Conservation (phyloP, 2,329 filamentous ascomycete species). For the Penicillium rolfsii region DNA sequence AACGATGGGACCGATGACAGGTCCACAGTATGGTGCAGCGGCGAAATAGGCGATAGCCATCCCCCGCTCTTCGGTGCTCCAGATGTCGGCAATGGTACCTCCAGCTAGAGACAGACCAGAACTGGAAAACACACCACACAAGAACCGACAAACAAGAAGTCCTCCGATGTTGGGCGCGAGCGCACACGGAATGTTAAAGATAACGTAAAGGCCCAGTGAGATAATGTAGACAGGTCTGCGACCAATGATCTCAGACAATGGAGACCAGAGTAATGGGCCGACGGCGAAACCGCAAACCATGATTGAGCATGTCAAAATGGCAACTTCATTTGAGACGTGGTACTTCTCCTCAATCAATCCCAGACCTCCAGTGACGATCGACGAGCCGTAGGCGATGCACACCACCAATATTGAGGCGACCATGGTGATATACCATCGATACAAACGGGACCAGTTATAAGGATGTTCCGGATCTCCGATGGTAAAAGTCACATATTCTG, state of each 20-base stretch:
- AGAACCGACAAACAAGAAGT: slow-evolving; percentile 34
- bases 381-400: slow-evolving; percentile 68
- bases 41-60: slow-evolving; percentile 81
- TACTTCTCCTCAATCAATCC: slow-evolving; percentile 65
- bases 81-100: slow-evolving; percentile 61
- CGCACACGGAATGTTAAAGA: slow-evolving; percentile 44
- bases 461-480: slow-evolving; percentile 72
- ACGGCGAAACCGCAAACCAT: slow-evolving; percentile 79
- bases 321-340: slow-evolving; percentile 70
- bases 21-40: slow-evolving; percentile 77
- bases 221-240: slow-evolving; percentile 40
- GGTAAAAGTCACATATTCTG: slow-evolving; percentile 63
- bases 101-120: slow-evolving; percentile 35
- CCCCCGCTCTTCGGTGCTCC: slow-evolving; percentile 76
- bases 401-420: slow-evolving; percentile 73
- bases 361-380: slow-evolving; percentile 76
- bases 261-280: slow-evolving; percentile 37
- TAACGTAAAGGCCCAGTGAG: slow-evolving; percentile 36
- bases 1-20: slow-evolving; percentile 71
- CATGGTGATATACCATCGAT: slow-evolving; percentile 82
- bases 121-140: slow-evolving; percentile 38
- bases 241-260: slow-evolving; percentile 38
- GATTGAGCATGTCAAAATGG: slow-evolving; percentile 69
- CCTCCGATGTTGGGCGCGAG: slow-evolving; percentile 37
- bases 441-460: slow-evolving; percentile 75